Base-by-base conservation (phyloP, 768 basidiomycete species). In the Podaxis sp. region DNA sequence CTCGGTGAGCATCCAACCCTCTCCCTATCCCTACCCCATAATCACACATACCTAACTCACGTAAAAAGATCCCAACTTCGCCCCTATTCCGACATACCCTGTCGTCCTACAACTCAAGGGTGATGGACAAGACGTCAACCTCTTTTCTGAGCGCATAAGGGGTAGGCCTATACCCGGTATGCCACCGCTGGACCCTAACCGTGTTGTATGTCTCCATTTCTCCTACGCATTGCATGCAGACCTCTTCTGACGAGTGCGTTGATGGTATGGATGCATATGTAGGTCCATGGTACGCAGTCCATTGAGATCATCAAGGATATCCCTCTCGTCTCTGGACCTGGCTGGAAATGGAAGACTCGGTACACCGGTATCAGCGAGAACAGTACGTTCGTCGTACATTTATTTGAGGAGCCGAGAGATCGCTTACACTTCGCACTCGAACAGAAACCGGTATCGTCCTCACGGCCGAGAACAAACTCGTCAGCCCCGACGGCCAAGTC, bases 41-140 rank as follows among this genome's bases (percentile, higher is more conserved):
- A 33, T 9, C 33, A 33, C 8, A 2, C 33, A 33, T 33, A 33
- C 24, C 49, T 27, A 25, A 24, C 25, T 7, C 13, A 12, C 9
- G 22, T 19, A 6, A 50, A 24, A 47, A 74, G 73, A 73, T 63
- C 69, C 69, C 58, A 77, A 82, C 29, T 96, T 90, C 74, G 78
- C 88, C 13, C 84, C 92, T 2, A 79, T 95, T 68, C 93, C 94
- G 8, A 94, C 93, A 0, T 96, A 89, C 73, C 93, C 93, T 1
- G 91, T 93, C 15, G 90, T 91, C 0, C 80, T 95, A 4, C 76
- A 73, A 29, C 80, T 93, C 70, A 94, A 93, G 75, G 88, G 89
- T 11, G 77, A 81, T 40, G 82, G 79, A 60, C 78, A 82, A 53
- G 92, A 94, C 59, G 80, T 94, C 19, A 86, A 86, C 63, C 72